Evolutionary conservation across 129 eudicot species (phyloP), one percentile per base, ranked within the genome.

Genomic region (Flaveria robusta): DNA sequence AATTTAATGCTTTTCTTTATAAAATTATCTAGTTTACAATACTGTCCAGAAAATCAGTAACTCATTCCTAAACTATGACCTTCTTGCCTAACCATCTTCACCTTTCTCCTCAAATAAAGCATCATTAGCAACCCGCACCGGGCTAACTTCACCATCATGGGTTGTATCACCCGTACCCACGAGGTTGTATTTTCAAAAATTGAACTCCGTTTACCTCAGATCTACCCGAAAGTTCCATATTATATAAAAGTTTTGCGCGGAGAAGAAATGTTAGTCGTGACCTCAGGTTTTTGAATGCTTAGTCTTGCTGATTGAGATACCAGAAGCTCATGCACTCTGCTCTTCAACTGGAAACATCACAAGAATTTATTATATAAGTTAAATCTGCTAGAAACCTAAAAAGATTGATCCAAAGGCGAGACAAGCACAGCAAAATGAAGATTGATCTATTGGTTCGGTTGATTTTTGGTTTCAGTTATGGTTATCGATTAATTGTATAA

Each of bases 261-360:
- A 41, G 81, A 22, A 47, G 81, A 43, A 45, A 71, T 2, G 27
- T 22, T 59, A 67, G 81, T 51, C 81, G 70, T 59, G 45, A 7
- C 67, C 51, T 80, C 81, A 0, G 82, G 49, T 70, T 81, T 81
- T 51, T 86, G 69, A 23, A 55, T 63, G 77, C 11, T 65, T 42
- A 90, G 80, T 77, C 85, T 85, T 50, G 68, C 51, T 27, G 88
- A 85, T 71, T 90, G 98, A 70, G 92, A 84, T 43, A 85, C 74
- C 77, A 93, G 75, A 66, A 93, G 78, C 68, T 88, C 90, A 51
- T 93, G 92, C 74, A 93, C 98, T 71, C 79, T 88, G 10, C 59
- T 72, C 83, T 86, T 93, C 81, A 93, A 81, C 98, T 93, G 86
- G 64, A 72, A 63, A 55, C 34, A 67, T 11, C 42, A 56, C 41